These are phyloP conservation scores for Theobroma cacao DNA, from an alignment of 345 rosid species.

Conservation along the genomic window DNA sequence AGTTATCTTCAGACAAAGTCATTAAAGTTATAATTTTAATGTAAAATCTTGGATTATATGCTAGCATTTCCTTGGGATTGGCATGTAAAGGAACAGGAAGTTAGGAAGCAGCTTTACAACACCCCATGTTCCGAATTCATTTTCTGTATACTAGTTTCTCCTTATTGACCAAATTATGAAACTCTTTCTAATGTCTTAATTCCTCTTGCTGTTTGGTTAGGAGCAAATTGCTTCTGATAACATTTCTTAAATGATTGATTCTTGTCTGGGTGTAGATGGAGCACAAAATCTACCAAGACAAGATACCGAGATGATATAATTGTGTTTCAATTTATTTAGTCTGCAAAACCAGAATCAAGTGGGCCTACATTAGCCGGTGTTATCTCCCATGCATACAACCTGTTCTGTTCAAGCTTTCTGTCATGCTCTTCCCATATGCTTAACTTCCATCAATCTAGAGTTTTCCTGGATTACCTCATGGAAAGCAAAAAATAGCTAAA, in stretches of 20 bases:
- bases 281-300: background rate
- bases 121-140: slow-evolving; percentile 5
- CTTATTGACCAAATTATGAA: background rate
- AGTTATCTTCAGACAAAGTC: background rate
- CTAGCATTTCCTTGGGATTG: background rate
- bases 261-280: background rate
- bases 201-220: background rate
- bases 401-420: slow-evolving; percentile 7
- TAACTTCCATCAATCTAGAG: background rate
- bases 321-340: background rate
- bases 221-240: background rate
- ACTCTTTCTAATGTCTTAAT: background rate
- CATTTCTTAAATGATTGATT: background rate
- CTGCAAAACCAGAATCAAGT: slow-evolving; percentile 6
- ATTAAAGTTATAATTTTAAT: background rate
- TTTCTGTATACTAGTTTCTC: background rate
- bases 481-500: background rate
- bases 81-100: background rate
- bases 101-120: background rate
- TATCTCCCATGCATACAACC: slow-evolving; percentile 22
- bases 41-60: background rate
- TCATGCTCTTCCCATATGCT: background rate
- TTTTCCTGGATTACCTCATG: background rate
- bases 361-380: slow-evolving; percentile 23
- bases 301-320: background rate